Evolutionary conservation across 2,329 filamentous ascomycete species (phyloP).

Genomic region (Bipolaris zeicola): DNA sequence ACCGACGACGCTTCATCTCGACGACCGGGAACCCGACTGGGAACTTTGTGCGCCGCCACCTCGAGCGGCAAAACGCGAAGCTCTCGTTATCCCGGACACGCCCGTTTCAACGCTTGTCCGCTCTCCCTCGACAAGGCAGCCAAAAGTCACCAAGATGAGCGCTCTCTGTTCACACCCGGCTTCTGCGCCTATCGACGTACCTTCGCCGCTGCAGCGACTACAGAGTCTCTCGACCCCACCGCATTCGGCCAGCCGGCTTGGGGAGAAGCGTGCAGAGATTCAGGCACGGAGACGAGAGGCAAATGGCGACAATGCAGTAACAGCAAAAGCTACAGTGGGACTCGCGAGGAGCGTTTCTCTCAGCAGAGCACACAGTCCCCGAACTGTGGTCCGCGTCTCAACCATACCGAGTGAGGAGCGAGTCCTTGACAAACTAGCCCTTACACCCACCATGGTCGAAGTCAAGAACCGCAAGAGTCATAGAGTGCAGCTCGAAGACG

Average conservation of each 20-base stretch:
- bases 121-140: slow-evolving; percentile 25
- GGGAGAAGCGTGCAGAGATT: slow-evolving; percentile 19
- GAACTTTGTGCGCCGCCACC: slow-evolving; percentile 35
- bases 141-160: slow-evolving; percentile 34
- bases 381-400: slow-evolving; percentile 22
- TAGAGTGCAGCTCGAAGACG: slow-evolving; percentile 44
- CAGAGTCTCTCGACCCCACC: slow-evolving; percentile 27
- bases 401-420: slow-evolving; percentile 23
- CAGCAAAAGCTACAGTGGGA: slow-evolving; percentile 36
- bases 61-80: slow-evolving; percentile 16
- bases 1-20: slow-evolving; percentile 28
- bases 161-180: slow-evolving; percentile 39
- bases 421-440: slow-evolving; percentile 33
- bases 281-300: slow-evolving; percentile 9
- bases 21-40: slow-evolving; percentile 40
- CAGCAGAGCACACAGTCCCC: slow-evolving; percentile 33
- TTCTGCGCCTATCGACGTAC: slow-evolving; percentile 33
- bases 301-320: slow-evolving; percentile 2
- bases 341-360: slow-evolving; percentile 43
- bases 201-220: slow-evolving; percentile 26
- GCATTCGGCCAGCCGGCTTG: slow-evolving; percentile 20
- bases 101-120: slow-evolving; percentile 15
- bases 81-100: neutral
- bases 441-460: slow-evolving; percentile 46
- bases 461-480: slow-evolving; percentile 45